Evolutionary conservation across 768 basidiomycete species (phyloP).

Genomic region (Hirschioporus abietinus): DNA sequence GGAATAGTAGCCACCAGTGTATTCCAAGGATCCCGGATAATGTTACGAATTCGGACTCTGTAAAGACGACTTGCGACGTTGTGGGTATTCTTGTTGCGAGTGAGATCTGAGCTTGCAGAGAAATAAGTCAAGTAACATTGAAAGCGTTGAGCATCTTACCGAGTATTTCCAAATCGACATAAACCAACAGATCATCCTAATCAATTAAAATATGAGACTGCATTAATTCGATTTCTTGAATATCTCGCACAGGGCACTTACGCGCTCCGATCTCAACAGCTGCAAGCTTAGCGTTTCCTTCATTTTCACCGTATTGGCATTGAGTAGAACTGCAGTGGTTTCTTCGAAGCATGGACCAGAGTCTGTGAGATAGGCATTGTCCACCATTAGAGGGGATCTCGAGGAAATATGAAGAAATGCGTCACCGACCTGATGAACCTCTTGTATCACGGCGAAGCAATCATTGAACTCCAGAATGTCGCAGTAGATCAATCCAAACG

Average conservation of each 20-base stretch:
- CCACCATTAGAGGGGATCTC: too few relatives aligned
- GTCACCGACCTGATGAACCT: too few relatives aligned
- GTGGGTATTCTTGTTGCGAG: constrained; percentile 22
- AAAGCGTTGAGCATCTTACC: constrained; percentile 3
- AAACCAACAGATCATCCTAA: constrained; percentile 45
- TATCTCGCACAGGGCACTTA: constrained; percentile 23
- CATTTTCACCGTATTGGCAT: constrained; percentile 58
- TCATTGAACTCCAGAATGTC: constrained; percentile 59
- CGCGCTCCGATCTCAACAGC: constrained; percentile 66
- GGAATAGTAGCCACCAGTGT: constrained; percentile 48
- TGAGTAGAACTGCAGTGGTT: constrained; percentile 55
- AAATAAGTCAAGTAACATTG: background rate
- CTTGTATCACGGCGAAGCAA: constrained; percentile 59
- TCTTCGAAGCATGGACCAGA: constrained; percentile 63
- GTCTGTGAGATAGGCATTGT: too few relatives aligned
- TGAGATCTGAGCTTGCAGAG: too few relatives aligned
- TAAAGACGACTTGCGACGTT: constrained; percentile 20
- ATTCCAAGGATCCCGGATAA: constrained; percentile 35
- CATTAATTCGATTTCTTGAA: background rate
- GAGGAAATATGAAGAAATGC: too few relatives aligned
- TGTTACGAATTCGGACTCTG: constrained; percentile 23
- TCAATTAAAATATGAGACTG: background rate
- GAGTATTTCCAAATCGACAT: constrained; percentile 34
- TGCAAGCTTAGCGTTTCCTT: constrained; percentile 60
- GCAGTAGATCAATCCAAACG: constrained; percentile 41